Evolutionary conservation across 768 basidiomycete genomes (phyloP), one percentile per base, ranked within the genome.

Genomic region (Collybiopsis confluens): DNA sequence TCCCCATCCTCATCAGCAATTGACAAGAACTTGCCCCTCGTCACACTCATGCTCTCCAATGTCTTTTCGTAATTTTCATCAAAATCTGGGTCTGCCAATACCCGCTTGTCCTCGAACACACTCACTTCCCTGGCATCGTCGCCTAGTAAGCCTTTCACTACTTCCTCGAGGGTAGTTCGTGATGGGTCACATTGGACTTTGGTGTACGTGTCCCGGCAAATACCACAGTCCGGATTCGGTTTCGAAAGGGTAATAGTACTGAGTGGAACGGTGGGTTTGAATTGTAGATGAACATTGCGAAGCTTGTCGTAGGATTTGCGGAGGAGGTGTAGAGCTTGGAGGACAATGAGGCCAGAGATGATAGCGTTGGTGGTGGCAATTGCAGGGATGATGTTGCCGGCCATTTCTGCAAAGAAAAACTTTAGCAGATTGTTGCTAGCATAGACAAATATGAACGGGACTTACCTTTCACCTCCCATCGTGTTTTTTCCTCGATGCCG

Each of bases 311-410:
- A 81, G 11, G 77, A 80, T 60, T 78, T 81, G 35, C 83, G 85
- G 33, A 98, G 76, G 40, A 97, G 75, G 54, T 93, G 88, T 20
- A 98, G 72, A 0, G 94, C 90, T 67, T 98, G 95, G 42, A 98
- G 78, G 21, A 98, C 94, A 64, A 98, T 93, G 36, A 96, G 74
- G 0, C 96, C 97, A 0, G 97, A 89, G 59, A 98, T 85, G 68
- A 99, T 91, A 9, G 97, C 97, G 66, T 99, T 99, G 21, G 97
- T 99, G 3, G 97, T 99, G 4, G 97, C 97, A 62, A 99, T 98
- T 1, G 97, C 97, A 5, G 97, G 97, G 58, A 98, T 99, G 62
- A 99, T 98, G 69, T 99, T 99, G 9, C 97, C 97, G 0, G 97
- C 97, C 92, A 98, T 98, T 70, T 98, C 95, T 96, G 2, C 2